Percentiles rank a stretch among this genome's conserved stretches.
Conservation (phyloP, 2,329 filamentous ascomycete species). For the Herpotrichia juniperi region DNA sequence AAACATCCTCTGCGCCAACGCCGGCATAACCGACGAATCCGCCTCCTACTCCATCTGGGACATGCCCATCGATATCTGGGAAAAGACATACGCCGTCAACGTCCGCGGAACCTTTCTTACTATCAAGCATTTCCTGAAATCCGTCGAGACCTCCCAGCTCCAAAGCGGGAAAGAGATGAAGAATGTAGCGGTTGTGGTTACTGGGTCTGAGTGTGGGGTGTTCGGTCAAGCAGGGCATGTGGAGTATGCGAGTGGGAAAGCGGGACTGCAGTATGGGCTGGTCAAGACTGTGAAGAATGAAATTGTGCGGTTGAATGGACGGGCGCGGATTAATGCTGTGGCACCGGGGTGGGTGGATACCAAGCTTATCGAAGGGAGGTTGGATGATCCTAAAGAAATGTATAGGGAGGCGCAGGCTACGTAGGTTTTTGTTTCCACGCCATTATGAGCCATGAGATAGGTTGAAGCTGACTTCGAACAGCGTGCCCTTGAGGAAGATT, state of each 20-base stretch:
- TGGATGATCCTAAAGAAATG: slow-evolving; percentile 58
- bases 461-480: slow-evolving; percentile 4
- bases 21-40: slow-evolving; percentile 59
- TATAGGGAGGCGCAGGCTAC: slow-evolving; percentile 59
- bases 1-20: slow-evolving; percentile 60
- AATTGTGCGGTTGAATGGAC: slow-evolving; percentile 57
- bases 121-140: slow-evolving; percentile 61
- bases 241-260: slow-evolving; percentile 57
- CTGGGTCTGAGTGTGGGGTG: slow-evolving; percentile 59
- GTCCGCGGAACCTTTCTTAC: slow-evolving; percentile 61
- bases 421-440: slow-evolving; percentile 8
- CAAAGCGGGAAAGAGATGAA: slow-evolving; percentile 48
- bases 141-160: slow-evolving; percentile 48
- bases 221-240: slow-evolving; percentile 58
- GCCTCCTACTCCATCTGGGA: slow-evolving; percentile 59
- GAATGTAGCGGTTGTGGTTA: slow-evolving; percentile 60
- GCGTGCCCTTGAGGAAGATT: slow-evolving; percentile 54
- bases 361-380: slow-evolving; percentile 54
- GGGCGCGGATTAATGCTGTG: slow-evolving; percentile 60
- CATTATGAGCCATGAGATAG: background rate
- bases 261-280: slow-evolving; percentile 60
- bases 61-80: slow-evolving; percentile 58
- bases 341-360: slow-evolving; percentile 58
- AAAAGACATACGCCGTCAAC: slow-evolving; percentile 58
- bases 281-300: slow-evolving; percentile 62